Evolutionary conservation across 2,329 filamentous ascomycete species (phyloP).

Genomic region (Colletotrichum filicis): DNA sequence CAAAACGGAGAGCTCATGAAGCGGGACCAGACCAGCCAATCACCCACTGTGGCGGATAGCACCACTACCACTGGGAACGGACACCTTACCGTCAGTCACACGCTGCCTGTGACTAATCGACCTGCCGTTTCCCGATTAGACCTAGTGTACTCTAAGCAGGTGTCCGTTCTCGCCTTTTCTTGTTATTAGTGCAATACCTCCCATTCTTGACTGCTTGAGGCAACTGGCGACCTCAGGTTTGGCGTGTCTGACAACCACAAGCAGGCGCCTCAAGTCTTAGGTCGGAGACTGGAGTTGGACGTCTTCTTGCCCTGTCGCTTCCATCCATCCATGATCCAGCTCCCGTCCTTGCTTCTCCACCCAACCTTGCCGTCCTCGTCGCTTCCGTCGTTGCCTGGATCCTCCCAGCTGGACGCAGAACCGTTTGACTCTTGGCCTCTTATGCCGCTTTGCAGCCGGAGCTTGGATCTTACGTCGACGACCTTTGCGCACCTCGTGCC

Average conservation of each 20-base stretch:
- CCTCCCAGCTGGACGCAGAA: constrained; percentile 16
- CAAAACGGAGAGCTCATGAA: constrained; percentile 23
- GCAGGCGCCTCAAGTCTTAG: neutral
- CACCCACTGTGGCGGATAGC: neutral
- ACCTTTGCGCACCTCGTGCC: constrained; percentile 6
- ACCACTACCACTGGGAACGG: constrained; percentile 20
- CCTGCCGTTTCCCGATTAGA: neutral
- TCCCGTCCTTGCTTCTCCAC: constrained; percentile 17
- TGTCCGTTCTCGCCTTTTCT: constrained; percentile 19
- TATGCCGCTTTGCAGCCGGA: neutral
- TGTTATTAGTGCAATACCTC: constrained; percentile 19
- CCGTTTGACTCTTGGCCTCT: constrained; percentile 20
- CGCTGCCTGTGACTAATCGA: constrained; percentile 18
- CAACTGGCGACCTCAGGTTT: neutral
- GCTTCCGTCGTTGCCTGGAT: constrained; percentile 5
- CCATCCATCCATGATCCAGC: neutral
- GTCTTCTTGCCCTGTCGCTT: neutral
- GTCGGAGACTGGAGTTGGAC: neutral
- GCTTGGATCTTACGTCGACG: constrained; percentile 15
- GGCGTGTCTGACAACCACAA: no score
- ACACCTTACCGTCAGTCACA: constrained; percentile 7
- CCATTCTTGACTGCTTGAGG: neutral
- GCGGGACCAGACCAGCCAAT: neutral
- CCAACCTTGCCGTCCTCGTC: constrained; percentile 3
- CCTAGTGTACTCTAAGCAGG: constrained; percentile 5